These are phyloP conservation scores for Escallonia rubra DNA, from an alignment of 129 eudicot genomes.

Conservation along the genomic window DNA sequence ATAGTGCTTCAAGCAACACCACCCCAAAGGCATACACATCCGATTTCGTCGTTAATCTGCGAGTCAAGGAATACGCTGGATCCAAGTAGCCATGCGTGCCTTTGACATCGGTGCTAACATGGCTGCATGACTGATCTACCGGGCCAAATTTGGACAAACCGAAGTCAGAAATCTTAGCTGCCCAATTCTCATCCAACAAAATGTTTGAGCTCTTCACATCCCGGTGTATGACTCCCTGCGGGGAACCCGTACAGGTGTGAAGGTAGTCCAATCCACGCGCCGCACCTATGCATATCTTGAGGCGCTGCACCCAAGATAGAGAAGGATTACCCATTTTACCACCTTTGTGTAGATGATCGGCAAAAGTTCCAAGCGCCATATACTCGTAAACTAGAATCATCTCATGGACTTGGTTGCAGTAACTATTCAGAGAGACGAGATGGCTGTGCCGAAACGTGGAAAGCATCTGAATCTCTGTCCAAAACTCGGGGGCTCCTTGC, in stretches of 20 bases:
- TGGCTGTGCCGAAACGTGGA: no score
- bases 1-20: not conserved
- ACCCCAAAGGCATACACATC: not conserved
- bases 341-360: no score
- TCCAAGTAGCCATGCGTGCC: not conserved
- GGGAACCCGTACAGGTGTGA: not conserved
- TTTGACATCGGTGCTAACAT: not conserved
- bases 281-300: not conserved
- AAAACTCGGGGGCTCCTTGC: no score
- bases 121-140: not conserved
- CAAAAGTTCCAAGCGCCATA: no score
- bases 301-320: not conserved
- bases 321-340: not conserved
- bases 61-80: not conserved
- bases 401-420: no score
- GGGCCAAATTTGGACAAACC: not conserved
- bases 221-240: not conserved
- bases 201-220: conserved; percentile 1
- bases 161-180: not conserved
- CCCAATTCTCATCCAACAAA: not conserved
- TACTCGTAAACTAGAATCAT: no score
- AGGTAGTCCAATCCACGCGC: conserved; percentile 1
- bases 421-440: no score
- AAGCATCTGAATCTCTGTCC: no score
- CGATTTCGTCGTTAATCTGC: not conserved